phyloP scores from a whole-genome alignment of 1,284 basidiomycete species.

The Melampsora medusae region DNA sequence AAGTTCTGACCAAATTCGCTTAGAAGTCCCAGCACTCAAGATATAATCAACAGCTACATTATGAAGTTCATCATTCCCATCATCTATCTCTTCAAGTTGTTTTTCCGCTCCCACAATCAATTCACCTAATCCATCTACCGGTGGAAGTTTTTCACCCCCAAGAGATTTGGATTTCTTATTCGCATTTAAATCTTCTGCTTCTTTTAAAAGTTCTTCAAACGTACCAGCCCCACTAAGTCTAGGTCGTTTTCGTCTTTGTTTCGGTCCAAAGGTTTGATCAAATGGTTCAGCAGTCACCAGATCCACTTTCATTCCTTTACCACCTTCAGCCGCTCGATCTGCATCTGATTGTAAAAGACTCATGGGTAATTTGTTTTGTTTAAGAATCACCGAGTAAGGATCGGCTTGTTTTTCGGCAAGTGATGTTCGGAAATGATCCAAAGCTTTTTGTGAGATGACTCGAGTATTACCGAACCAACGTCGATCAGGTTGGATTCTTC shows the following conservation, averaged over 20 bases:
- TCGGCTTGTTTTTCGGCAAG: constrained; percentile 78
- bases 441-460: constrained; percentile 90
- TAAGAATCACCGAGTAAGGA: constrained; percentile 86
- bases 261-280: constrained; percentile 85
- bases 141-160: constrained; percentile 34
- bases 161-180: constrained; percentile 41
- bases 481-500: constrained; percentile 85
- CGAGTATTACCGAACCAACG: constrained; percentile 97
- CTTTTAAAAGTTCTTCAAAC: constrained; percentile 75
- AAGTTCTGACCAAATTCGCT: constrained; percentile 93
- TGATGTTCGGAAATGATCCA: constrained; percentile 89
- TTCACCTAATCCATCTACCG: constrained; percentile 67
- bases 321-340: constrained; percentile 65
- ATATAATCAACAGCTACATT: constrained; percentile 52
- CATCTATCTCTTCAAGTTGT: constrained; percentile 48
- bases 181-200: constrained; percentile 45
- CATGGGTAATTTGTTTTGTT: constrained; percentile 92
- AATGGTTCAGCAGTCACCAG: constrained; percentile 93
- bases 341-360: constrained; percentile 80
- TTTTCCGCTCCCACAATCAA: constrained; percentile 65
- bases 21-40: constrained; percentile 68
- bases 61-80: constrained; percentile 47
- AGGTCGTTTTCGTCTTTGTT: constrained; percentile 84
- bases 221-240: constrained; percentile 71
- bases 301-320: constrained; percentile 65